Base-by-base conservation (phyloP, 306 rosid genomes). In the Pyrus betulifolia region DNA sequence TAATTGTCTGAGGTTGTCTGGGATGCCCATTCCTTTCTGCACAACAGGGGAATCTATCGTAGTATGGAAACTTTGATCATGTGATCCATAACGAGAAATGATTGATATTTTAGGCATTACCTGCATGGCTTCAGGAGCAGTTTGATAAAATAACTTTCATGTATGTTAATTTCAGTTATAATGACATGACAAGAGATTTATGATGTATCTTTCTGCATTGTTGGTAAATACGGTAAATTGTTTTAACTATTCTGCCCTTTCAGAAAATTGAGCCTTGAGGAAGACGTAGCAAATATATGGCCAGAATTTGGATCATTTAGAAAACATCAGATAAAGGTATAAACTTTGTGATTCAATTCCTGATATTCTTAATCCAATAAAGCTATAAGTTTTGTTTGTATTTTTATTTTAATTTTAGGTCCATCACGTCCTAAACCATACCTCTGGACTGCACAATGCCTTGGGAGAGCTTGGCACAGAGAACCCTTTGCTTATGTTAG, bases 401-500 rank as follows among this genome's bases (percentile, higher is more conserved):
- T 68, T 17, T 40, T 61, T 62, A 31, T 38, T 54, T 73, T 64
- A 23, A 55, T 31, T 81, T 74, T 85, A 96, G 99, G 97, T 96
- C 77, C 97, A 96, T 85, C 98, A 93, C 51, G 97, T 91, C 78
- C 99, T 96, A 82, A 91, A 93, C 81, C 99, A 96, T 88, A 93
- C 97, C 73, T 87, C 99, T 77, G 98, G 99, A 69, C 88, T 96
- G 89, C 99, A 91, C 86, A 96, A 91, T 81, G 98, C 97, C 66
- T 71, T 88, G 89, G 88, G 86, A 71, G 86, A 86, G 70, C 33
- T 77, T 11, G 25, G 8, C 71, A 78, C 71, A 78, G 98, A 91
- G 88, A 79, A 92, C 79, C 97, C 97, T 69, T 71, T 91, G 49
- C 74, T 88, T 45, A 69, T 91, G 86, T 52, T 82, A 35, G 99